A percentile compares a stretch with the other conserved stretches of the same genome.
These are phyloP conservation scores for Neurospora sp. DNA, from an alignment of 495 filamentous ascomycete genomes.

Conservation along the genomic window DNA sequence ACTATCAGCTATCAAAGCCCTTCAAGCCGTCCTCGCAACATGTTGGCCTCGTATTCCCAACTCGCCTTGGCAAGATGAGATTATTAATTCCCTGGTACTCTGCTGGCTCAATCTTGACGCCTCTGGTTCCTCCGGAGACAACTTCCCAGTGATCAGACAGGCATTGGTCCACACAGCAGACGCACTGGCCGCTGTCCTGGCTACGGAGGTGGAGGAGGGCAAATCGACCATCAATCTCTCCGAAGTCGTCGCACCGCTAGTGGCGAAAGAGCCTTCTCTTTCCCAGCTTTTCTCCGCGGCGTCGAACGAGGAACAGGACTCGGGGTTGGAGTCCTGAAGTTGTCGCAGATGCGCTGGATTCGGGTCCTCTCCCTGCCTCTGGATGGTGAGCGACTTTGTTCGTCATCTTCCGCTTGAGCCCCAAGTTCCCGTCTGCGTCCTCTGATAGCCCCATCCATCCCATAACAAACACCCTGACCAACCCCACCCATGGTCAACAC, in stretches of 20 bases:
- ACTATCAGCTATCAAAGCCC: conserved; percentile 36
- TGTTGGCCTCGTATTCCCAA: conserved; percentile 62
- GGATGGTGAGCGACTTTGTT: not conserved
- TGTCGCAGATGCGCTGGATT: not conserved
- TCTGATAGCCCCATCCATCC: not conserved
- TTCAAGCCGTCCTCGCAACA: conserved; percentile 51
- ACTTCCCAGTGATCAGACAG: conserved; percentile 26
- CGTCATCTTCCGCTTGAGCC: not conserved
- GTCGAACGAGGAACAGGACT: not conserved
- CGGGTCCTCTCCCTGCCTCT: not conserved
- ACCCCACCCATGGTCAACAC: not conserved
- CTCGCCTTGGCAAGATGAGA: conserved; percentile 51
- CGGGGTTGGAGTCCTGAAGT: not conserved
- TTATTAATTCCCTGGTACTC: conserved; percentile 51
- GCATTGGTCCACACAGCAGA: conserved; percentile 33
- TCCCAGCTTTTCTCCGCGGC: conserved; percentile 24
- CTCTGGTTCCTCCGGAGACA: conserved; percentile 21
- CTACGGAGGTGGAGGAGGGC: conserved; percentile 8
- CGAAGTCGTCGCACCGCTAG: conserved; percentile 23
- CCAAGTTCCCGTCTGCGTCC: not conserved
- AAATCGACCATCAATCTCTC: conserved; percentile 11
- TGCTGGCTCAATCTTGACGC: conserved; percentile 57
- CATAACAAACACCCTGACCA: not conserved
- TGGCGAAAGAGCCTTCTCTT: conserved; percentile 34
- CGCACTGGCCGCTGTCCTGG: conserved; percentile 22